Conservation (phyloP, 176 grass and related monocot species). For the Carex scoparia region DNA sequence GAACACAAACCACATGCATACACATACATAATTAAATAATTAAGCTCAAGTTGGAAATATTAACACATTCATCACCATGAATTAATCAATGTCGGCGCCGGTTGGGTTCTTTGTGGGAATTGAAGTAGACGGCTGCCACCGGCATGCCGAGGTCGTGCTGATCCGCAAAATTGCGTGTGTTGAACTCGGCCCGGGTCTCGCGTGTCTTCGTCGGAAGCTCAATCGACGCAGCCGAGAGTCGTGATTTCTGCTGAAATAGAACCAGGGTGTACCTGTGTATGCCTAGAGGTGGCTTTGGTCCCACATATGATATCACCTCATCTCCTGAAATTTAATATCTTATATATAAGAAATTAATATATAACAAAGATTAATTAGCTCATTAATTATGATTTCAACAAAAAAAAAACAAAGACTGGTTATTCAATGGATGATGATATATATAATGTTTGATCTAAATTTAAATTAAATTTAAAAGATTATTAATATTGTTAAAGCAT, state of each 20-base stretch:
- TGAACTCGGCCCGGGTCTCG: conserved; percentile 45
- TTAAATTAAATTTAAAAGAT: not conserved
- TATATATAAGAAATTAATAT: not conserved
- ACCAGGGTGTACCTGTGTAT: conserved; percentile 78
- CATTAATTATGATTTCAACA: not conserved
- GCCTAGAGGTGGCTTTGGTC: conserved; percentile 57
- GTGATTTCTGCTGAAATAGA: conserved; percentile 72
- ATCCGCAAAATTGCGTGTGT: conserved; percentile 52
- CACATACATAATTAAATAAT: not conserved
- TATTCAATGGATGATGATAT: too few species aligned
- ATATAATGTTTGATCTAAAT: not conserved
- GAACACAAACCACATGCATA: conserved; percentile 3
- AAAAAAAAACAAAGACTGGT: too few species aligned
- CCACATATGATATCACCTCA: conserved; percentile 59
- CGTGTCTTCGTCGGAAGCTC: not conserved
- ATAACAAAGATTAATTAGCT: not conserved
- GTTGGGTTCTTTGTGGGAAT: conserved; percentile 68
- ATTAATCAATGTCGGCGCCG: conserved; percentile 36
- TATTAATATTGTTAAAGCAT: not conserved
- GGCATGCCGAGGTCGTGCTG: conserved; percentile 61
- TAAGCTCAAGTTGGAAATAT: not conserved
- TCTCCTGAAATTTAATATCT: conserved; percentile 38
- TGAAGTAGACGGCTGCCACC: conserved; percentile 77
- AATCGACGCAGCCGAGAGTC: not conserved
- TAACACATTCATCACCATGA: not conserved